Conservation (phyloP, 2,329 filamentous ascomycete species). For the Pseudogymnoascus sp. region DNA sequence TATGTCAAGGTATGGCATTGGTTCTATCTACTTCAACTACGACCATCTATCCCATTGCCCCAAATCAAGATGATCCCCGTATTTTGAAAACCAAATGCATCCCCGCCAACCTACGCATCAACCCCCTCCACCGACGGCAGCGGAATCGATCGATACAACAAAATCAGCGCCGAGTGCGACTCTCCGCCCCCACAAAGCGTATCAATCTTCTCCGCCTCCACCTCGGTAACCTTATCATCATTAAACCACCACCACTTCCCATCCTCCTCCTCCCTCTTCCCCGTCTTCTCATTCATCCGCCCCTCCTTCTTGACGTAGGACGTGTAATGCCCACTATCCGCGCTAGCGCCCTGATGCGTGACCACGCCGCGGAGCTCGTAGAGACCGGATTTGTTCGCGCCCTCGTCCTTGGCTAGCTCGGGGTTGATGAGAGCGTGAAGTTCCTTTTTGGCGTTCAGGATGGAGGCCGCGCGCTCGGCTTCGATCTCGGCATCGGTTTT, state of each 20-base stretch:
- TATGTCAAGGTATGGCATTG: neutral
- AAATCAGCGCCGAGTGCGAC: conserved; percentile 72
- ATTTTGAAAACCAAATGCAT: neutral
- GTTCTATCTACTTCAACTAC: neutral
- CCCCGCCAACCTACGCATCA: conserved; percentile 11
- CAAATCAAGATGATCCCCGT: neutral
- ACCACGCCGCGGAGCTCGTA: conserved; percentile 93
- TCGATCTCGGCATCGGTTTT: conserved; percentile 95
- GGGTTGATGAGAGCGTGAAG: conserved; percentile 70
- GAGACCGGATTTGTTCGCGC: conserved; percentile 85
- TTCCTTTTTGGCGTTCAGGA: conserved; percentile 80
- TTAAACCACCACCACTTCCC: conserved; percentile 99
- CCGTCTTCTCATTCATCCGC: conserved; percentile 62
- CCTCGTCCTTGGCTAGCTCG: conserved; percentile 65
- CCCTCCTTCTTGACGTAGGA: conserved; percentile 92
- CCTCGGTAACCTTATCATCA: conserved; percentile 92
- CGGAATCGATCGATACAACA: conserved; percentile 69
- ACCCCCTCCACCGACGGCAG: conserved; percentile 50
- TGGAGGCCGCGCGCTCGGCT: conserved; percentile 67
- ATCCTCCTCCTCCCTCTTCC: conserved; percentile 72
- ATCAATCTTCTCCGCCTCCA: conserved; percentile 84
- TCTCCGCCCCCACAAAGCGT: conserved; percentile 83
- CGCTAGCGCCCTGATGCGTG: conserved; percentile 92
- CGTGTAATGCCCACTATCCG: conserved; percentile 97
- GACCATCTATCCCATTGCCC: neutral